Conservation (phyloP, 139 green algal genomes). For the Chlamydomonas sp. region DNA sequence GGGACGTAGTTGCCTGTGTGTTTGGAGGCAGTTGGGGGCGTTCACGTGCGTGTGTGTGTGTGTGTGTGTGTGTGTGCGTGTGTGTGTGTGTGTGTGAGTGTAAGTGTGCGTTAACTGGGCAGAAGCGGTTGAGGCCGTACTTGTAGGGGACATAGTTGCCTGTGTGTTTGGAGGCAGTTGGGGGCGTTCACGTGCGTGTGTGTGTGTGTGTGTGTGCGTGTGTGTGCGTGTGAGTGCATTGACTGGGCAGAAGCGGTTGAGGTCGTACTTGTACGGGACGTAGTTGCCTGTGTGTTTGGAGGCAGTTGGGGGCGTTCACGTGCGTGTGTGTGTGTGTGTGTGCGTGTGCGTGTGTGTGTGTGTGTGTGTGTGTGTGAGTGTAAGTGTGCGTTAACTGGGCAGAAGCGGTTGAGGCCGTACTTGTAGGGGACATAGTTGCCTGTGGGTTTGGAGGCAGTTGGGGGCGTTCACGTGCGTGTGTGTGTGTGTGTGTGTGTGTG, state of each 20-base stretch:
- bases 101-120: neutral
- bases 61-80: no score
- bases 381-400: slow-evolving; percentile 62
- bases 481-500: neutral
- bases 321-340: neutral
- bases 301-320: no score
- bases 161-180: no score
- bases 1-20: slow-evolving; percentile 23
- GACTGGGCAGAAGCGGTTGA: slow-evolving; percentile 72
- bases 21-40: no score
- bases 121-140: neutral
- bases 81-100: neutral
- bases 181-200: no score
- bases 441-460: no score
- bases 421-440: slow-evolving; percentile 59
- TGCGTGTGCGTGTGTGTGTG: neutral
- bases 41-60: no score
- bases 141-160: neutral
- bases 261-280: slow-evolving; percentile 66
- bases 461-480: no score
- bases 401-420: slow-evolving; percentile 61
- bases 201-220: slow-evolving; percentile 92
- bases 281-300: slow-evolving; percentile 1
- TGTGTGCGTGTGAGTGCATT: slow-evolving; percentile 55
- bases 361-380: neutral